phyloP scores from a whole-genome alignment of 768 basidiomycete genomes.

The Coprinopsis sp. region DNA sequence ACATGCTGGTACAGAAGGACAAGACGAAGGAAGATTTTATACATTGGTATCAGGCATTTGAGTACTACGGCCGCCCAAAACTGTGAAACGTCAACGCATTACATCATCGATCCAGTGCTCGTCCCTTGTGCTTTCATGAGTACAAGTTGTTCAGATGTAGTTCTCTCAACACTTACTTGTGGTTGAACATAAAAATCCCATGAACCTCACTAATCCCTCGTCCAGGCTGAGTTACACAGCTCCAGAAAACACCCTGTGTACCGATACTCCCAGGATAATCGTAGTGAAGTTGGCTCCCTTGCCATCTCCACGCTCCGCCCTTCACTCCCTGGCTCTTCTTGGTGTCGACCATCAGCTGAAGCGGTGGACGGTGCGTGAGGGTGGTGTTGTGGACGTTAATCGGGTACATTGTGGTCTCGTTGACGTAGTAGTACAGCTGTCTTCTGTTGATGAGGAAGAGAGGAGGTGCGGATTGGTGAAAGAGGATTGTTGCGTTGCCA shows the following conservation, averaged over 20 bases:
- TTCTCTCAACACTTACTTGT: not conserved
- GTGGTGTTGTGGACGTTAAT: slow-evolving; percentile 54
- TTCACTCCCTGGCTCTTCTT: slow-evolving; percentile 33
- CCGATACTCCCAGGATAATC: slow-evolving; percentile 35
- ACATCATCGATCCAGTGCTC: not conserved
- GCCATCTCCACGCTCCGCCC: slow-evolving; percentile 49
- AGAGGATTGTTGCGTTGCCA: slow-evolving; percentile 45
- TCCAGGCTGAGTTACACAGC: slow-evolving; percentile 1
- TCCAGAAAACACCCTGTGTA: slow-evolving; percentile 25
- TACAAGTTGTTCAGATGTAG: too few species aligned
- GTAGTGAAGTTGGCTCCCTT: slow-evolving; percentile 51
- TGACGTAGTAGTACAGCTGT: slow-evolving; percentile 50
- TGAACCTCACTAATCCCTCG: slow-evolving; percentile 21
- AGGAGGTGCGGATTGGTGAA: slow-evolving; percentile 31
- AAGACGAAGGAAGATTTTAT: too few species aligned
- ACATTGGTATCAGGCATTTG: too few species aligned
- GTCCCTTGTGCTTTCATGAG: too few species aligned
- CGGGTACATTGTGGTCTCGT: slow-evolving; percentile 50
- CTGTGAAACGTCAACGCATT: not conserved
- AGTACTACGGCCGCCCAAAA: not conserved
- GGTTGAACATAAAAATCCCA: slow-evolving; percentile 36
- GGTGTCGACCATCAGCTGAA: slow-evolving; percentile 43
- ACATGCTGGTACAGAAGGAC: too few species aligned
- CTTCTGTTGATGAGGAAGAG: slow-evolving; percentile 53
- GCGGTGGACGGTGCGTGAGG: slow-evolving; percentile 25